Percentiles rank a stretch among this genome's conserved stretches.
phyloP scores from a whole-genome alignment of 2,329 filamentous ascomycete species.

The Mycosphaerella arachidis region DNA sequence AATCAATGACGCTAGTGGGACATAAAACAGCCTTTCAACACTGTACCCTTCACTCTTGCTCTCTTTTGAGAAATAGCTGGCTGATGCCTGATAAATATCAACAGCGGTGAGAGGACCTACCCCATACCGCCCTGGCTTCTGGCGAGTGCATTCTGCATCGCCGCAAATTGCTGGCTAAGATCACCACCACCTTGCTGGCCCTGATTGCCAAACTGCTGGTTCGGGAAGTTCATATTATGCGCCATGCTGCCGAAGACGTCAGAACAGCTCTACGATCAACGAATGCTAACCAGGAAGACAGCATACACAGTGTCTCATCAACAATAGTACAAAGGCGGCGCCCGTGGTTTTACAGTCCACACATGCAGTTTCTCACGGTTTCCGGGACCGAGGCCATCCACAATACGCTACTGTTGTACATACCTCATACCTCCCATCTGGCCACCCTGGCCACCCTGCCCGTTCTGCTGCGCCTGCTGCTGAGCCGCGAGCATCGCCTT shows the following conservation, averaged over 20 bases:
- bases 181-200: slow-evolving; percentile 17
- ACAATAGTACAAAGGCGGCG: not conserved
- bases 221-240: slow-evolving; percentile 19
- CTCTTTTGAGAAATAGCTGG: no score
- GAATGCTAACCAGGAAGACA: not conserved
- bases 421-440: slow-evolving; percentile 18
- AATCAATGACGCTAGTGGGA: not conserved
- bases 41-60: not conserved
- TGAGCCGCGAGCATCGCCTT: slow-evolving; percentile 25
- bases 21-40: not conserved
- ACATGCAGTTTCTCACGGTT: not conserved
- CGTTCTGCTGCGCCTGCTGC: slow-evolving; percentile 18
- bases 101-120: not conserved
- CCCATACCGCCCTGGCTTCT: slow-evolving; percentile 9
- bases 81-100: not conserved
- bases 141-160: slow-evolving; percentile 30
- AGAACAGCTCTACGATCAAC: not conserved
- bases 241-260: slow-evolving; percentile 11
- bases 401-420: slow-evolving; percentile 1
- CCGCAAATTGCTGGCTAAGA: slow-evolving; percentile 27
- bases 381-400: not conserved
- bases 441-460: slow-evolving; percentile 9
- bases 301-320: not conserved
- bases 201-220: slow-evolving; percentile 11
- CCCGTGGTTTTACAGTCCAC: not conserved